These are phyloP conservation scores for Trichocladium uniseriatum DNA, from an alignment of 495 filamentous ascomycete species.

Conservation along the genomic window DNA sequence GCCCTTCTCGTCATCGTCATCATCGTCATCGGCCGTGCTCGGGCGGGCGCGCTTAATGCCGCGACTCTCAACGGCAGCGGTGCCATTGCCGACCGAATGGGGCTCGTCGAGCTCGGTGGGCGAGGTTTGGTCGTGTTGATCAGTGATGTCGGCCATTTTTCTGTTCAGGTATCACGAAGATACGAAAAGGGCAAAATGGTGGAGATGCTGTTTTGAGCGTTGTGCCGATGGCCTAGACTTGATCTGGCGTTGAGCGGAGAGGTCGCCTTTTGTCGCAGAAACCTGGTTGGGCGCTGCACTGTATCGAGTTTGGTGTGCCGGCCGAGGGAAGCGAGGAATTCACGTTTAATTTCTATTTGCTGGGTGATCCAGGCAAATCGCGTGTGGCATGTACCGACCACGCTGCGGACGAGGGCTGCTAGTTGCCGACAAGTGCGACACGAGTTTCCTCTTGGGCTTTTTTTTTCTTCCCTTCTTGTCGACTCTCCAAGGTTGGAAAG, in stretches of 20 bases:
- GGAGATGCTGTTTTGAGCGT: slow-evolving; percentile 50
- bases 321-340: slow-evolving; percentile 40
- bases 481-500: neutral
- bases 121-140: slow-evolving; percentile 50
- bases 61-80: slow-evolving; percentile 51
- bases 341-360: slow-evolving; percentile 33
- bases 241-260: slow-evolving; percentile 48
- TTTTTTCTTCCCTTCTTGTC: neutral
- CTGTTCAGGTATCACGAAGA: slow-evolving; percentile 42
- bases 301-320: slow-evolving; percentile 44
- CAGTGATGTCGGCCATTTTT: slow-evolving; percentile 54
- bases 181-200: slow-evolving; percentile 39
- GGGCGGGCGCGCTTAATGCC: slow-evolving; percentile 86
- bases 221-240: slow-evolving; percentile 51
- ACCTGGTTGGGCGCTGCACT: slow-evolving; percentile 45
- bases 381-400: slow-evolving; percentile 23
- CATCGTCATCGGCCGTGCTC: slow-evolving; percentile 80
- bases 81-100: slow-evolving; percentile 57
- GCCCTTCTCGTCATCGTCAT: slow-evolving; percentile 97
- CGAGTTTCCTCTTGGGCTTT: neutral
- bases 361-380: slow-evolving; percentile 26
- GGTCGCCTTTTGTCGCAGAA: slow-evolving; percentile 42
- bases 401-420: slow-evolving; percentile 2
- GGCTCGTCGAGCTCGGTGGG: slow-evolving; percentile 53
- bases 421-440: slow-evolving; percentile 18